These are phyloP conservation scores for Euphorbia schlechtendalii DNA, from an alignment of 441 rosid genomes.

Conservation along the genomic window DNA sequence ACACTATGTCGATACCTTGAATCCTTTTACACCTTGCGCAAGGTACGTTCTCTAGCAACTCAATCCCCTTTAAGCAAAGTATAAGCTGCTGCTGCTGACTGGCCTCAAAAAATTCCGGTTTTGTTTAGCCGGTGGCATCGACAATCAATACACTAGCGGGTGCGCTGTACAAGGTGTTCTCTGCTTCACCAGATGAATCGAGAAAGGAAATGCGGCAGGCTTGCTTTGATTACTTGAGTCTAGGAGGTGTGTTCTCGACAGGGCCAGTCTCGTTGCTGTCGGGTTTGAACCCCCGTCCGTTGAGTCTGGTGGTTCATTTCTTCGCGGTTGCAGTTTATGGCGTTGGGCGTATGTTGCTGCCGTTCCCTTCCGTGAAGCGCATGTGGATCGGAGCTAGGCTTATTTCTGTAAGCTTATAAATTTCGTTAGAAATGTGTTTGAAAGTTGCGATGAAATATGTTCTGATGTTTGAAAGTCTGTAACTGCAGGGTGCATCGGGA, in stretches of 20 bases:
- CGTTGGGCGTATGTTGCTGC: conserved; percentile 67
- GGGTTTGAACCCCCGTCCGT: conserved; percentile 70
- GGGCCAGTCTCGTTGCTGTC: conserved; percentile 79
- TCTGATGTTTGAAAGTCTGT: not conserved
- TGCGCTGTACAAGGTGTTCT: conserved; percentile 75
- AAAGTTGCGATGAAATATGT: too few relatives aligned
- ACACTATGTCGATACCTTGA: conserved; percentile 71
- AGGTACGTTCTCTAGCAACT: too few relatives aligned
- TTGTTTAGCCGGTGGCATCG: conserved; percentile 77
- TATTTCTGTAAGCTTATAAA: conserved; percentile 37
- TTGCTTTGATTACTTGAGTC: conserved; percentile 74
- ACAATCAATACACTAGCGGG: conserved; percentile 77
- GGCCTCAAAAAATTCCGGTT: too few relatives aligned
- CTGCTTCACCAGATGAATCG: conserved; percentile 68
- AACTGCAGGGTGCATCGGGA: conserved; percentile 68
- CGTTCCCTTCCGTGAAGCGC: conserved; percentile 76
- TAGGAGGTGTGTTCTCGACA: conserved; percentile 58
- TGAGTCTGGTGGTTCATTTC: conserved; percentile 70
- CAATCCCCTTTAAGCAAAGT: too few relatives aligned
- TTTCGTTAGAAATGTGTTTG: too few relatives aligned
- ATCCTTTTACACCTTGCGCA: conserved; percentile 78
- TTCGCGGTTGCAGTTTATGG: conserved; percentile 78
- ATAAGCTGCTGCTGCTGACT: too few relatives aligned
- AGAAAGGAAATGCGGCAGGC: conserved; percentile 77
- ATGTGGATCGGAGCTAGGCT: conserved; percentile 72